These are phyloP conservation scores for Alliaria petiolata DNA, from an alignment of 345 rosid genomes.

Conservation along the genomic window DNA sequence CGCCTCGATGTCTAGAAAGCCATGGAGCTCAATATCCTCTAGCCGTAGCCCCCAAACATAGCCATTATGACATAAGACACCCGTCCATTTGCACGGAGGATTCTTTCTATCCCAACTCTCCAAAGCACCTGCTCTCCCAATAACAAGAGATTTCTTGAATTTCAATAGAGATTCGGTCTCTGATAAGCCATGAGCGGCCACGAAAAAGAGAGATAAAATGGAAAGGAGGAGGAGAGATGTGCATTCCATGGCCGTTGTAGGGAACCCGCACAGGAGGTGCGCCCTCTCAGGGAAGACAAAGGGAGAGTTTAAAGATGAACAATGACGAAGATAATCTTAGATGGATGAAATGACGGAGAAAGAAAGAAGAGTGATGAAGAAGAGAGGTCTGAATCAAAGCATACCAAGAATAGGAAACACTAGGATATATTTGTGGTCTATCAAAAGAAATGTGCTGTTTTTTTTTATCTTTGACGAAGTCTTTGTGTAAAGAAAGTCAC, in stretches of 20 bases:
- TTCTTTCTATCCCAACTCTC: constrained; percentile 39
- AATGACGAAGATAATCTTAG: not conserved
- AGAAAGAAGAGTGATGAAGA: constrained; percentile 16
- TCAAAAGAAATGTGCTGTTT: not conserved
- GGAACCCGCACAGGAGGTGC: constrained; percentile 53
- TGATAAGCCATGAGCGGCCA: constrained; percentile 26
- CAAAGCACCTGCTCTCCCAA: constrained; percentile 28
- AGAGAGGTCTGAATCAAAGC: constrained; percentile 15
- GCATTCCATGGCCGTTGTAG: constrained; percentile 20
- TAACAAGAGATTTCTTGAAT: constrained; percentile 50
- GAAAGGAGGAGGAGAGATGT: constrained; percentile 4
- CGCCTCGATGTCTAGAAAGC: constrained; percentile 42
- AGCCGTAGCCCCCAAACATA: constrained; percentile 60
- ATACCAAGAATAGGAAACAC: constrained; percentile 12
- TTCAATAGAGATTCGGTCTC: constrained; percentile 52
- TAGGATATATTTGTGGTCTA: constrained; percentile 13
- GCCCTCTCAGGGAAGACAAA: constrained; percentile 50
- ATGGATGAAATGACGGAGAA: constrained; percentile 2
- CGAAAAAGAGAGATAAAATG: constrained; percentile 1
- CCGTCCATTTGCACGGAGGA: constrained; percentile 62
- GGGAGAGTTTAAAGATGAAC: constrained; percentile 23
- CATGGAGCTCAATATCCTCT: constrained; percentile 55
- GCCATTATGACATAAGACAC: constrained; percentile 48
- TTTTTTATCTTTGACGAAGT: constrained; percentile 20
- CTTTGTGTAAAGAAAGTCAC: constrained; percentile 5